phyloP scores from a whole-genome alignment of 495 filamentous ascomycete species.

The Penicillium turbatum region DNA sequence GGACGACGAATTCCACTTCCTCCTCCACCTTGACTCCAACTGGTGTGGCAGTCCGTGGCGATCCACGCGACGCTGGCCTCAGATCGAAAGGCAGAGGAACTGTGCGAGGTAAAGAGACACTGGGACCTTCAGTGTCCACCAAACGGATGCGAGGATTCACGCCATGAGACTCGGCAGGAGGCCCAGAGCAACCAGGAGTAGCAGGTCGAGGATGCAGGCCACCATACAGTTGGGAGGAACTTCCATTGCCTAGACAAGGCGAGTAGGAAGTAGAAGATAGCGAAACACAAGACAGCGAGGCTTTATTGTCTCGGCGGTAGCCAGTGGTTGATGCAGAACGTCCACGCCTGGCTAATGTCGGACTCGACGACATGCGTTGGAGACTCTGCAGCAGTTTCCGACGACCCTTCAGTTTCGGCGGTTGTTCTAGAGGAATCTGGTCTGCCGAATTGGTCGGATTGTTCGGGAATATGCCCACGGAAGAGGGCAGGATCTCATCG shows the following conservation, averaged over 20 bases:
- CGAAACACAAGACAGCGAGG: constrained; percentile 83
- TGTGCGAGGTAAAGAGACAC: constrained; percentile 29
- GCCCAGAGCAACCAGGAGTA: constrained; percentile 56
- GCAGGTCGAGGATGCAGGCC: constrained; percentile 53
- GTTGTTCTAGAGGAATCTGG: constrained; percentile 47
- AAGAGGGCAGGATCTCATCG: constrained; percentile 25
- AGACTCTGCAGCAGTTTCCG: constrained; percentile 72
- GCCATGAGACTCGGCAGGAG: constrained; percentile 30
- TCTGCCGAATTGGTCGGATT: constrained; percentile 31
- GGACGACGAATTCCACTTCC: constrained; percentile 23
- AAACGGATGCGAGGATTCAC: constrained; percentile 48
- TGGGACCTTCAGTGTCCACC: constrained; percentile 38
- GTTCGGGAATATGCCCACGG: constrained; percentile 23
- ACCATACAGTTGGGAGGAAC: constrained; percentile 58
- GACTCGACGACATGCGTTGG: constrained; percentile 84
- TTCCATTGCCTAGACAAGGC: constrained; percentile 48
- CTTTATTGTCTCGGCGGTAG: constrained; percentile 63
- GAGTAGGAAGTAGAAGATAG: constrained; percentile 59
- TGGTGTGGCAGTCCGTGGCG: constrained; percentile 16
- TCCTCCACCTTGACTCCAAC: constrained; percentile 34
- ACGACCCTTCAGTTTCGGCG: constrained; percentile 65
- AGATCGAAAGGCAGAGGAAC: constrained; percentile 65
- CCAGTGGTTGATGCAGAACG: constrained; percentile 49
- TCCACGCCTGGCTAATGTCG: constrained; percentile 62
- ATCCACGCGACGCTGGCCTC: constrained; percentile 44